These are phyloP conservation scores for Jamesozyma lodderae DNA, from an alignment of 805 yeast species.

Conservation along the genomic window DNA sequence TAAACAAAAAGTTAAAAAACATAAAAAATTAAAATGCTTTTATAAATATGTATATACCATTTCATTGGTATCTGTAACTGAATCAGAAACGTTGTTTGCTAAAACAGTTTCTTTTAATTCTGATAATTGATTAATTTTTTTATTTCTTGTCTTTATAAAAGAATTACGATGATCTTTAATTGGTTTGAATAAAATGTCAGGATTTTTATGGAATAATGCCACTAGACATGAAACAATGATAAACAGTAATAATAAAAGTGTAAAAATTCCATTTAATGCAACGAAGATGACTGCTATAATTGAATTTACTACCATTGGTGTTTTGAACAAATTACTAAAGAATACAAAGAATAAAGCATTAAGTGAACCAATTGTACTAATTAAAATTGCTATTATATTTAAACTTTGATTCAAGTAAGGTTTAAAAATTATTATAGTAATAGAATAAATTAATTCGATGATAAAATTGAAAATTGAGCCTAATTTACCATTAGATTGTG, in stretches of 20 bases:
- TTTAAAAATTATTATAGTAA: constrained; percentile 53
- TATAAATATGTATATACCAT: neutral
- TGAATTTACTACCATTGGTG: constrained; percentile 77
- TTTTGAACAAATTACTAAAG: constrained; percentile 74
- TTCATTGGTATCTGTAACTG: too few species aligned
- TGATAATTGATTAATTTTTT: neutral
- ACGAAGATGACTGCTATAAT: constrained; percentile 87
- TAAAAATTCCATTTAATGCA: constrained; percentile 78
- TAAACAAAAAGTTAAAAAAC: too few species aligned
- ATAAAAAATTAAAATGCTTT: neutral
- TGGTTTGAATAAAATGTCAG: constrained; percentile 90
- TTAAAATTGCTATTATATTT: constrained; percentile 78
- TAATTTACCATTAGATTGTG: constrained; percentile 69
- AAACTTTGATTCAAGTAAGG: constrained; percentile 95
- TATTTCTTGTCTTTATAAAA: constrained; percentile 40
- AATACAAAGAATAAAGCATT: constrained; percentile 82
- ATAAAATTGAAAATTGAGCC: constrained; percentile 71
- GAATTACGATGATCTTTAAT: constrained; percentile 93
- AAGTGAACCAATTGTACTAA: constrained; percentile 66
- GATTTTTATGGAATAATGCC: constrained; percentile 80
- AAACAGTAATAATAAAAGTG: constrained; percentile 69
- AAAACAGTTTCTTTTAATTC: too few species aligned
- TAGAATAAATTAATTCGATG: constrained; percentile 66
- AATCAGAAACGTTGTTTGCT: too few species aligned
- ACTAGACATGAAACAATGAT: constrained; percentile 79